Percentiles rank a stretch among this genome's conserved stretches.
phyloP scores from a whole-genome alignment of 2,329 filamentous ascomycete genomes.

The Diaporthe sp. region DNA sequence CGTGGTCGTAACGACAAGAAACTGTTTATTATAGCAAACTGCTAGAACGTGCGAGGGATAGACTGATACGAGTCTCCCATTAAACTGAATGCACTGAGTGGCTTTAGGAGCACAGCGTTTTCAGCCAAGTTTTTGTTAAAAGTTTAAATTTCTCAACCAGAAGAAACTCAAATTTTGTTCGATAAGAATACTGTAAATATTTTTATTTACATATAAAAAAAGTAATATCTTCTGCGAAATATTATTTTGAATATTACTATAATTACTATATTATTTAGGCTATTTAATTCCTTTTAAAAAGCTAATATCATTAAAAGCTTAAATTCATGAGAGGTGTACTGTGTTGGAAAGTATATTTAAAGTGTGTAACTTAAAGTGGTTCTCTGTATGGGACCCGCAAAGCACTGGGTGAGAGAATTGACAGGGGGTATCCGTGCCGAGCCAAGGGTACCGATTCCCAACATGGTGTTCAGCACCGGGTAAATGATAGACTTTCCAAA shows the following conservation, averaged over 20 bases:
- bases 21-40: conserved; percentile 11
- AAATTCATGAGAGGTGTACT: background rate
- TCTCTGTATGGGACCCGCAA: background rate
- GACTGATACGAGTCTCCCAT: background rate
- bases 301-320: background rate
- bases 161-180: background rate
- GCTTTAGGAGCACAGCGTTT: background rate
- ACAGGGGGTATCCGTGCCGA: background rate
- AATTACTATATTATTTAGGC: background rate
- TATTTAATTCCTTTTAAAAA: background rate
- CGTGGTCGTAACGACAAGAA: background rate
- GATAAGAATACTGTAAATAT: background rate
- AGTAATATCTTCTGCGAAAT: too few relatives aligned
- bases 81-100: background rate
- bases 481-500: conserved; percentile 9
- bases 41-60: background rate
- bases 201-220: background rate
- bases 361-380: background rate
- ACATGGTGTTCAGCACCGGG: conserved; percentile 18
- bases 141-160: background rate
- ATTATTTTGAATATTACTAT: background rate
- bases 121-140: background rate
- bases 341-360: background rate
- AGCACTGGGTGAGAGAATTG: conserved; percentile 1
- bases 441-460: background rate